These are phyloP conservation scores for Neospora caninum DNA, from an alignment of 169 alveolate genomes.

Conservation along the genomic window DNA sequence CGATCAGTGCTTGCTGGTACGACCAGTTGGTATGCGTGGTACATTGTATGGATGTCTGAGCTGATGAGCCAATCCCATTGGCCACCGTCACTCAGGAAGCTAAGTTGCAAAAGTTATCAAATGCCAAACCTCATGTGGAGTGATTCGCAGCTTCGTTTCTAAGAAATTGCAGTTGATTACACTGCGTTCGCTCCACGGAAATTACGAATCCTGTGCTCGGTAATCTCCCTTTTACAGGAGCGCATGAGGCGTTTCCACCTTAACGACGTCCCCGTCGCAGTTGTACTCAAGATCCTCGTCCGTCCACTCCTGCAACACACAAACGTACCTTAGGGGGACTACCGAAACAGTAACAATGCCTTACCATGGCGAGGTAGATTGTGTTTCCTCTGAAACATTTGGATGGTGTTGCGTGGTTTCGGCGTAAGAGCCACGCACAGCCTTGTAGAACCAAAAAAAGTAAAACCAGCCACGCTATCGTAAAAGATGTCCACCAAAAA, in stretches of 20 bases:
- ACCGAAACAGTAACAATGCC: not conserved
- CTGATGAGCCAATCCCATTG: too few relatives aligned
- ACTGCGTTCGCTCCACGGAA: too few relatives aligned
- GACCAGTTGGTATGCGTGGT: too few relatives aligned
- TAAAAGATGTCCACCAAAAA: constrained; percentile 20
- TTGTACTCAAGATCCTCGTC: constrained; percentile 34
- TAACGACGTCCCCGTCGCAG: not conserved
- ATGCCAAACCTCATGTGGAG: too few relatives aligned
- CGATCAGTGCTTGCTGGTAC: too few relatives aligned
- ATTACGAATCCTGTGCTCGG: too few relatives aligned
- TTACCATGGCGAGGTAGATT: not conserved
- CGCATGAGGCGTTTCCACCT: not conserved
- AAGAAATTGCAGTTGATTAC: too few relatives aligned
- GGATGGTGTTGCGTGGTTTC: not conserved
- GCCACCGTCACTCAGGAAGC: too few relatives aligned
- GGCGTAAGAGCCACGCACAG: not conserved
- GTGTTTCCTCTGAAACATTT: not conserved
- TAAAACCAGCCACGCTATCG: not conserved
- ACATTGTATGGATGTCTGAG: too few relatives aligned
- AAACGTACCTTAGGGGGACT: not conserved
- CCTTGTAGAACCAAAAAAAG: not conserved
- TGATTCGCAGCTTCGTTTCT: too few relatives aligned
- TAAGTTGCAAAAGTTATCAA: too few relatives aligned
- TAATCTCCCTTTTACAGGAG: not conserved
- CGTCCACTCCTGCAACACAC: not conserved